Base-by-base conservation (phyloP, 495 filamentous ascomycete species). In the Thermothielavioides terrestris region DNA sequence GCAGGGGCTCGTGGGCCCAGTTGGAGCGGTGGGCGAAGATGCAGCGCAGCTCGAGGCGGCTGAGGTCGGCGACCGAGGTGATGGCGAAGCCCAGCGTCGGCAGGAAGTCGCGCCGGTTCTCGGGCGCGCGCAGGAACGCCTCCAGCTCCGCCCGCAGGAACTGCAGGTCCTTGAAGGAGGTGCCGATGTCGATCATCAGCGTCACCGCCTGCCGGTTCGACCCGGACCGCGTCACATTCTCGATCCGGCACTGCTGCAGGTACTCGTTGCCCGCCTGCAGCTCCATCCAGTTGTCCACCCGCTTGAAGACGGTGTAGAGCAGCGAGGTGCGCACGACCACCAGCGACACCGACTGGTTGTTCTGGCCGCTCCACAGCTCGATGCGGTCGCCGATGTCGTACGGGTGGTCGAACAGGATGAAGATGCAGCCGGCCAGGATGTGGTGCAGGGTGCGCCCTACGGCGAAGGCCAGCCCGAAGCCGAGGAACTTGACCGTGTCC, bases 241-340 rank as follows among this genome's bases (percentile, higher is more conserved):
- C 83, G 55, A 92, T 76, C 78, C 82, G 86, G 36, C 81, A 69
- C 26, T 71, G 77, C 68, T 88, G 87, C 25, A 90, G 77, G 12
- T 83, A 75, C 48, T 81, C 82, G 64, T 92, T 89, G 14, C 84
- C 82, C 4, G 85, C 78, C 59, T 92, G 86, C 0, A 85, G 81
- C 43, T 79, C 70, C 49, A 81, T 82, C 60, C 79, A 74, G 47
- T 77, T 80, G 49, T 74, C 69, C 18, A 86, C 74, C 22, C 77
- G 75, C 46, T 77, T 80, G 72, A 92, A 89, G 37, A 88, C 77
- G 38, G 83, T 86, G 70, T 81, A 92, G 0, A 91, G 74, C 9
- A 92, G 74, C 4, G 83, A 86, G 52, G 88, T 88, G 53, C 86
- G 81, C 62, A 88, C 82, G 14, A 92, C 86, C 11, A 80, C 64